A percentile compares a stretch with the other conserved stretches of the same genome.
These are phyloP conservation scores for Erythrobasidium hasegawianum DNA, from an alignment of 1,284 basidiomycete genomes.

Conservation along the genomic window DNA sequence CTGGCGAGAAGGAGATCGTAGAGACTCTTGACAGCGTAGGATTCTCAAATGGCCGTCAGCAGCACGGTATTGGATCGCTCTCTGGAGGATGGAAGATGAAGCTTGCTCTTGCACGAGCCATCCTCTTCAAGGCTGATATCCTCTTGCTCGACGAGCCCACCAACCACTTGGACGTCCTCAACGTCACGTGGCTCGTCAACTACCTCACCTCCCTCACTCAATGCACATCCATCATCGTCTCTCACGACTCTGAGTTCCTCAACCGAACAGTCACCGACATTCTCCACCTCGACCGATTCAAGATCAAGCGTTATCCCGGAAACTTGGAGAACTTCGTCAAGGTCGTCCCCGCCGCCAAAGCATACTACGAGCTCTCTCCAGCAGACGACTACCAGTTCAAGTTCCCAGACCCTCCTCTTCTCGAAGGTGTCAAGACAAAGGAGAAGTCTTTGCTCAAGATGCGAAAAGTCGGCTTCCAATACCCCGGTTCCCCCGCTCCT, in stretches of 20 bases:
- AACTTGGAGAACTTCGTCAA: constrained; percentile 96
- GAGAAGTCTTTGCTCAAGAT: constrained; percentile 97
- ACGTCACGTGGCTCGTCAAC: constrained; percentile 92
- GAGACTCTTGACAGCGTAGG: constrained; percentile 84
- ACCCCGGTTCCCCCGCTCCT: constrained; percentile 76
- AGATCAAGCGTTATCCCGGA: constrained; percentile 93
- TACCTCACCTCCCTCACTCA: constrained; percentile 84
- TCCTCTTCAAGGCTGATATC: constrained; percentile 98
- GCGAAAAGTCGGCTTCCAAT: constrained; percentile 96
- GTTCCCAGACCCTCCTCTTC: constrained; percentile 88
- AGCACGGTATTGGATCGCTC: constrained; percentile 77
- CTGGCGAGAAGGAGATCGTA: constrained; percentile 65
- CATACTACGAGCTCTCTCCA: constrained; percentile 92
- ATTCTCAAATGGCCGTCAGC: constrained; percentile 82
- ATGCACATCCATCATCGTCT: constrained; percentile 71
- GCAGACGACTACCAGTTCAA: constrained; percentile 95
- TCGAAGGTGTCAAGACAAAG: constrained; percentile 99
- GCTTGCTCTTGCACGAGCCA: constrained; percentile 94
- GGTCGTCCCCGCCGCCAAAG: constrained; percentile 93
- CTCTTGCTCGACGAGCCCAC: constrained; percentile 95
- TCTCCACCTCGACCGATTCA: constrained; percentile 98
- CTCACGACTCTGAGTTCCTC: constrained; percentile 95
- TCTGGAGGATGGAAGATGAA: constrained; percentile 99
- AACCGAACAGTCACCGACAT: constrained; percentile 99
- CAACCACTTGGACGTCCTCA: constrained; percentile 96